Evolutionary conservation across 495 filamentous ascomycete genomes (phyloP).

Genomic region (Tuber calosporum): DNA sequence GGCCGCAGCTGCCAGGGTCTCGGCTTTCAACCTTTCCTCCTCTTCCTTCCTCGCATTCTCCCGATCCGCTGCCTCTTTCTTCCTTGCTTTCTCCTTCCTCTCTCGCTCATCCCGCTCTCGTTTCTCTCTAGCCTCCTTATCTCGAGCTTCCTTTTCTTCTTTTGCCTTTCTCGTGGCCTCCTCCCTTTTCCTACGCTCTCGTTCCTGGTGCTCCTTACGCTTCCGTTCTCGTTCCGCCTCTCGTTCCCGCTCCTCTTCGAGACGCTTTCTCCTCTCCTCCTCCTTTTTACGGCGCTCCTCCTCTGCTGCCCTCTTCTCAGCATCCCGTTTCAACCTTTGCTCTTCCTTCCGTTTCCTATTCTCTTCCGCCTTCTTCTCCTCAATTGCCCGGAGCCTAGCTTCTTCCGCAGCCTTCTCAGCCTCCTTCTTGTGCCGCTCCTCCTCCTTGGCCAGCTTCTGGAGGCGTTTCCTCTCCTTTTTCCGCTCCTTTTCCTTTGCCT

Average conservation of each 20-base stretch:
- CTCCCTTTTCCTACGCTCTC: conserved; percentile 65
- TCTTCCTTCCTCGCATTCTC: conserved; percentile 62
- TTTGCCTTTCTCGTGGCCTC: conserved; percentile 57
- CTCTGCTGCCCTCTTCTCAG: conserved; percentile 84
- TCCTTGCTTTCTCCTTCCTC: conserved; percentile 52
- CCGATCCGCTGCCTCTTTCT: conserved; percentile 62
- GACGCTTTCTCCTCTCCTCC: conserved; percentile 79
- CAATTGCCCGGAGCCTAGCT: conserved; percentile 63
- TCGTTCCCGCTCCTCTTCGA: conserved; percentile 74
- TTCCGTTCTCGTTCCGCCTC: conserved; percentile 72
- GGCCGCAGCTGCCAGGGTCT: conserved; percentile 46
- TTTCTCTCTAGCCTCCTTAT: conserved; percentile 66
- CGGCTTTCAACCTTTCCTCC: conserved; percentile 48
- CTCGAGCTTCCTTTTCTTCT: conserved; percentile 62
- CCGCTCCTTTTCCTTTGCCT: conserved; percentile 84
- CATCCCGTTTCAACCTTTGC: conserved; percentile 74
- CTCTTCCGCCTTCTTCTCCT: conserved; percentile 75
- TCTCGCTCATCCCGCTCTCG: conserved; percentile 71
- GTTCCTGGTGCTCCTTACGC: conserved; percentile 73
- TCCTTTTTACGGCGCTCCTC: conserved; percentile 89
- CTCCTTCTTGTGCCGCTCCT: conserved; percentile 78
- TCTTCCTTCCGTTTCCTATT: conserved; percentile 73
- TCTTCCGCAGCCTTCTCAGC: conserved; percentile 91
- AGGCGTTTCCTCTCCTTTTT: conserved; percentile 81
- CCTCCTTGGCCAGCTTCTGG: conserved; percentile 78